phyloP scores from a whole-genome alignment of 108 stramenopile species.

The Pseudonitzschia delicatissima region DNA sequence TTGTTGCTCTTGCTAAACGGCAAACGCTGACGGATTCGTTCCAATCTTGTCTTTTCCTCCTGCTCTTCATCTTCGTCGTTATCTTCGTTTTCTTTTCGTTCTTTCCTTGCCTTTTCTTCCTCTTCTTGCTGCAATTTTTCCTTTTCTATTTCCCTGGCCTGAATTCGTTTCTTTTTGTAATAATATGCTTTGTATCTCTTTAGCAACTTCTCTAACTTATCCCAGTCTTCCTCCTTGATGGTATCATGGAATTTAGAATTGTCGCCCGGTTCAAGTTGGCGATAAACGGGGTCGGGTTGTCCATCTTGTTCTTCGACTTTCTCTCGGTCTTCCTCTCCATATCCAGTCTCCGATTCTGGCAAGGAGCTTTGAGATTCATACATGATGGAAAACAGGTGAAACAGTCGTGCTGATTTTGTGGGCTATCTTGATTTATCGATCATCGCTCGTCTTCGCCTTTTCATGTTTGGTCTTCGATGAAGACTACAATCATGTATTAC shows the following conservation, averaged over 20 bases:
- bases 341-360: not conserved
- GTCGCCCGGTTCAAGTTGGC: not conserved
- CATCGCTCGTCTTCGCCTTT: no score
- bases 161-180: conserved; percentile 18
- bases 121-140: conserved; percentile 12
- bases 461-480: no score
- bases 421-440: no score
- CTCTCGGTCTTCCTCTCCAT: not conserved
- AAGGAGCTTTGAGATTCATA: not conserved
- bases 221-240: conserved; percentile 24
- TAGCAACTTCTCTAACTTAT: conserved; percentile 13
- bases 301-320: not conserved
- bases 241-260: conserved; percentile 14
- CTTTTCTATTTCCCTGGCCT: conserved; percentile 6
- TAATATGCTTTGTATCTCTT: conserved; percentile 16
- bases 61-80: not conserved
- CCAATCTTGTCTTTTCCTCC: not conserved
- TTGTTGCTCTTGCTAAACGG: not conserved
- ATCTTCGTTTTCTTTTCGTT: not conserved
- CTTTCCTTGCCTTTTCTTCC: not conserved
- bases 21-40: not conserved
- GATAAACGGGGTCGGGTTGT: not conserved
- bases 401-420: no score
- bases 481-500: no score
- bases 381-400: no score